phyloP scores from a whole-genome alignment of 345 rosid genomes.

The Capsella bursapastoris region DNA sequence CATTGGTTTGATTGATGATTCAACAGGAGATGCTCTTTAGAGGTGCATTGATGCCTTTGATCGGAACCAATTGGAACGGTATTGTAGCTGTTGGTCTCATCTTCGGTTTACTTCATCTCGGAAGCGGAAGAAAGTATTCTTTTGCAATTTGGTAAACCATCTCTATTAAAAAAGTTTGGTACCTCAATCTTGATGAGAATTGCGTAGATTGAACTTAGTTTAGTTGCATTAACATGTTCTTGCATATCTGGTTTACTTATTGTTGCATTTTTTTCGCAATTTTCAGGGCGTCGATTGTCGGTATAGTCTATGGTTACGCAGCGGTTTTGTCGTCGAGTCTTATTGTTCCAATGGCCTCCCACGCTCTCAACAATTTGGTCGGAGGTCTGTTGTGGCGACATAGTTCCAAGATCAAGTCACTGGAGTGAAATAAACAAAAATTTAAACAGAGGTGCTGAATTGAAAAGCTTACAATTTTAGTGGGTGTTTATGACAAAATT shows the following conservation, averaged over 20 bases:
- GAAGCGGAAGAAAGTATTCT: constrained; percentile 84
- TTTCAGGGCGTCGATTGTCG: constrained; percentile 88
- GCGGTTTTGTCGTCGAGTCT: constrained; percentile 66
- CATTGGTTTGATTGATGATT: constrained; percentile 17
- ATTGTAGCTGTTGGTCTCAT: constrained; percentile 58
- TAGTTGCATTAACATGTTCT: background rate
- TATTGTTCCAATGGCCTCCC: constrained; percentile 31
- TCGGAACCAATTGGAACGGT: constrained; percentile 72
- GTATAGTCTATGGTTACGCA: constrained; percentile 71
- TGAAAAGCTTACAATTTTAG: background rate
- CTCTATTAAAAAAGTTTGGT: background rate
- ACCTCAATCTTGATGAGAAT: constrained; percentile 3
- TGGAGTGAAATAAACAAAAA: constrained; percentile 27
- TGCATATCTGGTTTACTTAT: background rate
- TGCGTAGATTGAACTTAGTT: background rate
- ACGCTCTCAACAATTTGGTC: background rate
- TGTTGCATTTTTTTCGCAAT: too few species aligned
- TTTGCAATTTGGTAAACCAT: constrained; percentile 75
- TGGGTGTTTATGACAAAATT: constrained; percentile 7
- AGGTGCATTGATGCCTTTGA: constrained; percentile 71
- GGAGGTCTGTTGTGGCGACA: background rate
- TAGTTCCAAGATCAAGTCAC: constrained; percentile 43
- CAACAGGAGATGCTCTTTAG: constrained; percentile 83
- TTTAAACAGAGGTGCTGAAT: background rate
- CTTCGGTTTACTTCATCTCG: constrained; percentile 82